Evolutionary conservation across 2,329 filamentous ascomycete species (phyloP).

Genomic region (Clathrospora elynae): DNA sequence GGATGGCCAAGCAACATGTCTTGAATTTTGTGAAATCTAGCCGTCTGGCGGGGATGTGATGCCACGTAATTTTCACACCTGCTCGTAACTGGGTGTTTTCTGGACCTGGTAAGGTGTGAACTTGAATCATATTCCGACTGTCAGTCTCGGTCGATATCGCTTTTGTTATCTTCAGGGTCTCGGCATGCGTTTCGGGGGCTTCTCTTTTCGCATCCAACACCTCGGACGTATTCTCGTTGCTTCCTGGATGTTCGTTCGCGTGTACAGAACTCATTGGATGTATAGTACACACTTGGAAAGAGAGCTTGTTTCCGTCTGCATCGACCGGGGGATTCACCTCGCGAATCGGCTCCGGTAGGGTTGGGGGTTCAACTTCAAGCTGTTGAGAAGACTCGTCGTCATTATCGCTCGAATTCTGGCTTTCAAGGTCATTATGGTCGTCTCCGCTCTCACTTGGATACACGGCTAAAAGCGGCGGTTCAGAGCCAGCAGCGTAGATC

Average conservation of each 20-base stretch:
- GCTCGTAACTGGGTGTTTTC: constrained; percentile 15
- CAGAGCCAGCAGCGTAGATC: no score
- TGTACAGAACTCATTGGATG: neutral
- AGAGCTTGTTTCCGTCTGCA: constrained; percentile 30
- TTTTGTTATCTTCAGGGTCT: constrained; percentile 36
- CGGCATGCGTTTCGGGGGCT: constrained; percentile 15
- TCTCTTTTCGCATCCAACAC: constrained; percentile 2
- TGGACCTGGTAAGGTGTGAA: constrained; percentile 31
- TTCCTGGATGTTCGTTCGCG: neutral
- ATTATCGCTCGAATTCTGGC: neutral
- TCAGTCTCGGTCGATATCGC: constrained; percentile 22
- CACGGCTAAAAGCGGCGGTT: no score
- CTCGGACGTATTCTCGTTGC: neutral
- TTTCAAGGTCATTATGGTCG: neutral
- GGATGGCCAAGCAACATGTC: constrained; percentile 28
- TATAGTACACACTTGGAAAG: constrained; percentile 25
- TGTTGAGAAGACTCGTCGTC: neutral
- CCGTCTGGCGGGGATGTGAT: constrained; percentile 28
- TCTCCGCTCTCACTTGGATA: no score
- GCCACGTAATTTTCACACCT: constrained; percentile 31
- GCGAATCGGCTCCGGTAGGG: neutral
- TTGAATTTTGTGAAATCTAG: constrained; percentile 36
- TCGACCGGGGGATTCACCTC: constrained; percentile 20
- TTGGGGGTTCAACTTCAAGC: neutral
- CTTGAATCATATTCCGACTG: constrained; percentile 23